Evolutionary conservation across 176 grass and related monocot genomes (phyloP).

Genomic region (Puya raimondii): DNA sequence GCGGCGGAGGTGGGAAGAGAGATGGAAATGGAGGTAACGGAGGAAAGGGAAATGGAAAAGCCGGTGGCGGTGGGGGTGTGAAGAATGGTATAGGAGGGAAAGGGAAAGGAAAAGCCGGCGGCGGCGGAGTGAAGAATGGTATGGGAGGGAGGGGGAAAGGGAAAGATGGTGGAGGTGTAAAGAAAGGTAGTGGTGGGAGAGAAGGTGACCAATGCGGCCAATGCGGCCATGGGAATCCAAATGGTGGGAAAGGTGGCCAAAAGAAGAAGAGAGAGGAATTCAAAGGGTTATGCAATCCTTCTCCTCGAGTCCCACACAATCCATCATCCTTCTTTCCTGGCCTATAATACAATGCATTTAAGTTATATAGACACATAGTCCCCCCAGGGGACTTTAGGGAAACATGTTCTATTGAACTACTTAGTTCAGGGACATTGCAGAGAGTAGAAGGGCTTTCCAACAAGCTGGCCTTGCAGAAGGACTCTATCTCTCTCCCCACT

Average conservation of each 20-base stretch:
- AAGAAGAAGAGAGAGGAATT: slow-evolving; percentile 78
- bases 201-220: slow-evolving; percentile 16
- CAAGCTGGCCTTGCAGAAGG: slow-evolving; percentile 57
- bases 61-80: slow-evolving; percentile 27
- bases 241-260: slow-evolving; percentile 43
- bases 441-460: slow-evolving; percentile 45
- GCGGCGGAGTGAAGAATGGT: slow-evolving; percentile 39
- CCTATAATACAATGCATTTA: slow-evolving; percentile 83
- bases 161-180: slow-evolving; percentile 23
- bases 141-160: slow-evolving; percentile 41
- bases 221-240: slow-evolving; percentile 55
- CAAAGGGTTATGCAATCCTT: not conserved
- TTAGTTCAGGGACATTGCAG: slow-evolving; percentile 56
- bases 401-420: slow-evolving; percentile 48
- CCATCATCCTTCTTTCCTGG: slow-evolving; percentile 27
- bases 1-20: slow-evolving; percentile 20
- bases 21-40: slow-evolving; percentile 29
- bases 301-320: slow-evolving; percentile 10
- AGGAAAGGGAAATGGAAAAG: slow-evolving; percentile 26
- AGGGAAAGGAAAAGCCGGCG: slow-evolving; percentile 36
- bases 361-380: slow-evolving; percentile 48
- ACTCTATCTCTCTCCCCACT: slow-evolving; percentile 27
- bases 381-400: slow-evolving; percentile 19
- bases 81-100: slow-evolving; percentile 41
- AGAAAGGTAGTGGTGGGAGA: slow-evolving; percentile 29